These are phyloP conservation scores for Bjerkandera adusta DNA, from an alignment of 1,284 basidiomycete genomes.

Conservation along the genomic window DNA sequence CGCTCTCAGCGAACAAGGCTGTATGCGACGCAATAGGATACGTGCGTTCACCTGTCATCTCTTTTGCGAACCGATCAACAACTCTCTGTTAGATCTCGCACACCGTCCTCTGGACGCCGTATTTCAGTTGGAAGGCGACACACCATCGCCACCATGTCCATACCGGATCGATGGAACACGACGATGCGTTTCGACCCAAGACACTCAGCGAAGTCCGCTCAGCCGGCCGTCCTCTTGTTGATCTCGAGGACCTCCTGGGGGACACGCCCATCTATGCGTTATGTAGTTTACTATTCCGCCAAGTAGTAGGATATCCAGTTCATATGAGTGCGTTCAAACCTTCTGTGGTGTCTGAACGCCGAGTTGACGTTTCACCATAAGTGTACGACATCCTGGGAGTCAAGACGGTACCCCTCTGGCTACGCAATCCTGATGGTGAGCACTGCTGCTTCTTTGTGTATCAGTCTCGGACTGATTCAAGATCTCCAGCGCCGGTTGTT, in stretches of 20 bases:
- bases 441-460: conserved; percentile 7
- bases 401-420: conserved; percentile 65
- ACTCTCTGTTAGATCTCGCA: background rate
- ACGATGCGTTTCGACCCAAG: conserved; percentile 61
- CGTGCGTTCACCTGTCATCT: conserved; percentile 14
- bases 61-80: background rate
- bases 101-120: conserved; percentile 21
- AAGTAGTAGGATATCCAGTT: conserved; percentile 75
- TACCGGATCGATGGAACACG: conserved; percentile 45
- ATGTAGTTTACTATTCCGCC: conserved; percentile 52
- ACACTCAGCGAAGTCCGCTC: conserved; percentile 49
- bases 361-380: conserved; percentile 39
- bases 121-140: conserved; percentile 39
- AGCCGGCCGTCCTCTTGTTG: conserved; percentile 23
- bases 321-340: conserved; percentile 50
- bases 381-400: conserved; percentile 64
- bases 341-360: background rate
- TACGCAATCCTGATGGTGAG: conserved; percentile 60
- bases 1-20: conserved; percentile 25
- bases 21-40: conserved; percentile 29
- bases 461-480: background rate
- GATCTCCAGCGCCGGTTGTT: conserved; percentile 47
- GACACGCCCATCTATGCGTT: conserved; percentile 60
- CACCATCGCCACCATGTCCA: conserved; percentile 38
- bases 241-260: conserved; percentile 51